phyloP scores from a whole-genome alignment of 2,329 filamentous ascomycete genomes.

The Keithomyces neogunnii region DNA sequence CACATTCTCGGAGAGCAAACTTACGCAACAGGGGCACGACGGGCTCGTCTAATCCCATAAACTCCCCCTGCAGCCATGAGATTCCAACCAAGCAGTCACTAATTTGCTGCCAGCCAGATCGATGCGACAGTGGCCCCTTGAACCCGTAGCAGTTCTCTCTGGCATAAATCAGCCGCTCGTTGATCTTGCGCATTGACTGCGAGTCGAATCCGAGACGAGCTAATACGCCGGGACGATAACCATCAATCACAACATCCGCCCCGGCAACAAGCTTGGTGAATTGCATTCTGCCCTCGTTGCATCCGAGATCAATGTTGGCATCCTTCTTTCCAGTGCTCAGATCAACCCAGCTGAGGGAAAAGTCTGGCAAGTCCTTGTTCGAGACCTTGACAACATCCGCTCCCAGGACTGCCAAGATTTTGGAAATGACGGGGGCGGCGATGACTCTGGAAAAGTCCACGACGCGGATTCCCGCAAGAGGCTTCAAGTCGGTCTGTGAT shows the following conservation, averaged over 20 bases:
- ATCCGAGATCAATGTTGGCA: constrained; percentile 22
- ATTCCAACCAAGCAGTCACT: constrained; percentile 28
- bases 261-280: constrained; percentile 17
- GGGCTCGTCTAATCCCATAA: constrained; percentile 24
- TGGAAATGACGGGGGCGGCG: constrained; percentile 23
- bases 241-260: constrained; percentile 26
- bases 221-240: constrained; percentile 24
- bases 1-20: not conserved
- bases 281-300: constrained; percentile 6
- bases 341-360: constrained; percentile 22
- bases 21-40: constrained; percentile 15
- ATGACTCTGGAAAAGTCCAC: constrained; percentile 27
- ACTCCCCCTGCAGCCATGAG: constrained; percentile 26
- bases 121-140: constrained; percentile 21
- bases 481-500: constrained; percentile 13
- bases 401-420: constrained; percentile 22
- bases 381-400: constrained; percentile 26
- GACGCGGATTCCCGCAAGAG: constrained; percentile 23
- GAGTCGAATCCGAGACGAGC: constrained; percentile 22
- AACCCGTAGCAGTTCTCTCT: constrained; percentile 29
- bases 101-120: constrained; percentile 29
- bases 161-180: constrained; percentile 21
- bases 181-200: constrained; percentile 7
- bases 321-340: constrained; percentile 26
- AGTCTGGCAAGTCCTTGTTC: constrained; percentile 20